A percentile compares a stretch with the other conserved stretches of the same genome.
These are phyloP conservation scores for Yamadazyma pseudoaaseri DNA, from an alignment of 1,139 yeast species.

Conservation along the genomic window DNA sequence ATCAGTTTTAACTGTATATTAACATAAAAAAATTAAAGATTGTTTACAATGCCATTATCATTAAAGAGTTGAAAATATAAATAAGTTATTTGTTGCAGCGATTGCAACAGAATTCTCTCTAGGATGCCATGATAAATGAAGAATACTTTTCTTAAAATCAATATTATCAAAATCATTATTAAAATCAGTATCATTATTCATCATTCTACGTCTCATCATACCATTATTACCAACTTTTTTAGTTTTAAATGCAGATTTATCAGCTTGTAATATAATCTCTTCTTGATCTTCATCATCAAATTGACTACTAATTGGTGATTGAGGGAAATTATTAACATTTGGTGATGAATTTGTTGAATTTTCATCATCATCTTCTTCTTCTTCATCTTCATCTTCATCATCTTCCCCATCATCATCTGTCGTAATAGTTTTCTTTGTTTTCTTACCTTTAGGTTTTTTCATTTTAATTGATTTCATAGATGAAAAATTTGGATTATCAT, in stretches of 20 bases:
- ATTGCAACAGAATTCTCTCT: conserved; percentile 94
- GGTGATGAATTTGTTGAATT: conserved; percentile 26
- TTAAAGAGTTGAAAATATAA: conserved; percentile 69
- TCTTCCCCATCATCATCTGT: conserved; percentile 30
- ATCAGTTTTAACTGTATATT: not conserved
- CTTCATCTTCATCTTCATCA: conserved; percentile 43
- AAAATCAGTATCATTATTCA: conserved; percentile 40
- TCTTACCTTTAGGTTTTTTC: conserved; percentile 16
- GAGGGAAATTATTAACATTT: conserved; percentile 24
- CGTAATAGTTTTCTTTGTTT: conserved; percentile 4
- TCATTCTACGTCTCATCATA: conserved; percentile 43
- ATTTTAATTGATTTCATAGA: conserved; percentile 17
- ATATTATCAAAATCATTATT: conserved; percentile 72
- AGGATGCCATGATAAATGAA: conserved; percentile 99
- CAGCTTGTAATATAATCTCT: conserved; percentile 88
- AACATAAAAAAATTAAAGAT: not conserved
- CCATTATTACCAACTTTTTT: conserved; percentile 50
- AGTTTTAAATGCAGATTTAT: conserved; percentile 90
- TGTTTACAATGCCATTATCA: conserved; percentile 9
- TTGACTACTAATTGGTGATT: conserved; percentile 33
- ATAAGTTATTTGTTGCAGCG: conserved; percentile 95
- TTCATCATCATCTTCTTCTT: conserved; percentile 41
- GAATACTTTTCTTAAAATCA: conserved; percentile 91
- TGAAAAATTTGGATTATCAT: conserved; percentile 13
- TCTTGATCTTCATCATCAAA: conserved; percentile 60